phyloP scores from a whole-genome alignment of 495 filamentous ascomycete genomes.

The Astrothelium macrocarpum region DNA sequence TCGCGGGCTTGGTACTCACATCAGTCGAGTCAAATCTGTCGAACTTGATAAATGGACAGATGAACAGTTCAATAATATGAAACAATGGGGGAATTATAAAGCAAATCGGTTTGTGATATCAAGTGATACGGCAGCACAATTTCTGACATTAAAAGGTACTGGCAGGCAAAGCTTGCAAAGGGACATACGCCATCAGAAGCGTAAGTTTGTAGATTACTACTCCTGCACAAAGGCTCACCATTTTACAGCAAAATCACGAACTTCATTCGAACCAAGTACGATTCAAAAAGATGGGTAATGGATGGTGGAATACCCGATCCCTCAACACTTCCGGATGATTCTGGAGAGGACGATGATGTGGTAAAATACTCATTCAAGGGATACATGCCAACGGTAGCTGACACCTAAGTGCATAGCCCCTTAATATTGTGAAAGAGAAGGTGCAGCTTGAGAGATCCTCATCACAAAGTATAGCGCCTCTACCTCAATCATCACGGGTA shows the following conservation, averaged over 20 bases:
- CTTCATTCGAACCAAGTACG: slow-evolving; percentile 97
- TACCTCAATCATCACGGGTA: slow-evolving; percentile 36
- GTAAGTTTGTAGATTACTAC: slow-evolving; percentile 34
- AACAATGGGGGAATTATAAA: slow-evolving; percentile 88
- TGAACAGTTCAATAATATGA: slow-evolving; percentile 84
- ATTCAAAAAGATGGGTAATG: slow-evolving; percentile 97
- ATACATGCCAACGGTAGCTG: slow-evolving; percentile 6
- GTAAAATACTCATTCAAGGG: background rate
- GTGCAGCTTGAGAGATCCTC: slow-evolving; percentile 55
- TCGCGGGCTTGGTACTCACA: slow-evolving; percentile 96
- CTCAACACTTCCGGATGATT: background rate
- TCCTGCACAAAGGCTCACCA: slow-evolving; percentile 7
- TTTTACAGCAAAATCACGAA: slow-evolving; percentile 81
- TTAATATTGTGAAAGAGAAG: slow-evolving; percentile 65
- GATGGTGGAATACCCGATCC: slow-evolving; percentile 82
- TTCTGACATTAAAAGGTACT: slow-evolving; percentile 49
- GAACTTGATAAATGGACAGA: slow-evolving; percentile 98
- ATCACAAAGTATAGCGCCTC: slow-evolving; percentile 39
- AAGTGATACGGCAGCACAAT: background rate
- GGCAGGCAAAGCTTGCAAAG: slow-evolving; percentile 87
- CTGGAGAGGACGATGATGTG: slow-evolving; percentile 12
- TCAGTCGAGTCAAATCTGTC: slow-evolving; percentile 94
- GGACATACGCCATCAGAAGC: slow-evolving; percentile 94
- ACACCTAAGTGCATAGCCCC: slow-evolving; percentile 38
- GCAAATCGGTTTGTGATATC: slow-evolving; percentile 65